These are phyloP conservation scores for Ophiobolus disseminans DNA, from an alignment of 2,329 filamentous ascomycete species.

Conservation along the genomic window DNA sequence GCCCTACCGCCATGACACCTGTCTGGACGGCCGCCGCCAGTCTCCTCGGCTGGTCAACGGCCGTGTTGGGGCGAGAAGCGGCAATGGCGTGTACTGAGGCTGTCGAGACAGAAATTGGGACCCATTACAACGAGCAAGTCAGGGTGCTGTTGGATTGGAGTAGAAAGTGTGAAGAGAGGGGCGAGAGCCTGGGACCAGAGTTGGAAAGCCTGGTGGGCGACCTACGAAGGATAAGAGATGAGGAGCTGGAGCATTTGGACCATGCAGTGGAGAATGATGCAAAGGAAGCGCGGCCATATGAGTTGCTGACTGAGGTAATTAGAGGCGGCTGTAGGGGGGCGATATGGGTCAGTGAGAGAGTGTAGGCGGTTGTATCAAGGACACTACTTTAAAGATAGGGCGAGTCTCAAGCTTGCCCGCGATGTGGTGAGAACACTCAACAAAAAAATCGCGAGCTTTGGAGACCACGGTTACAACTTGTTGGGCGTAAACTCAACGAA, in stretches of 20 bases:
- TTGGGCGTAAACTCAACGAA: too few relatives aligned
- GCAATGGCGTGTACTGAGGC: constrained; percentile 99
- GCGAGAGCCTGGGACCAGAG: constrained; percentile 82
- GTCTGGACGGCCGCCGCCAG: constrained; percentile 84
- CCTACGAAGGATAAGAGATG: constrained; percentile 85
- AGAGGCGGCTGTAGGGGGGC: constrained; percentile 88
- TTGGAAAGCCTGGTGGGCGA: constrained; percentile 74
- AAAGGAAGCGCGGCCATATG: constrained; percentile 87
- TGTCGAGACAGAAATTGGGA: constrained; percentile 96
- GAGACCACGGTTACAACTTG: too few relatives aligned
- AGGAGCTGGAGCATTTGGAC: constrained; percentile 96
- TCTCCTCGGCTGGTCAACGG: constrained; percentile 87
- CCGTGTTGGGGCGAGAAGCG: constrained; percentile 85
- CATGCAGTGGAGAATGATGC: constrained; percentile 93
- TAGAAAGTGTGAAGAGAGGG: constrained; percentile 73
- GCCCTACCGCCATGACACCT: constrained; percentile 91
- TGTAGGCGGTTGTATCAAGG: too few relatives aligned
- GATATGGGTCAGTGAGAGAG: constrained; percentile 86
- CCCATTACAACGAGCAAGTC: constrained; percentile 94
- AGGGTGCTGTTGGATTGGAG: constrained; percentile 82
- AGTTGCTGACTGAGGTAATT: constrained; percentile 85
- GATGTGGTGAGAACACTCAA: too few relatives aligned
- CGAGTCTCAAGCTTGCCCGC: too few relatives aligned
- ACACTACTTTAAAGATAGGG: background rate
- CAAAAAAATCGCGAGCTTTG: too few relatives aligned